Percentiles rank a stretch among this genome's conserved stretches.
Evolutionary conservation across 768 basidiomycete genomes (phyloP).

Genomic region (Leccinum subgranulosum): DNA sequence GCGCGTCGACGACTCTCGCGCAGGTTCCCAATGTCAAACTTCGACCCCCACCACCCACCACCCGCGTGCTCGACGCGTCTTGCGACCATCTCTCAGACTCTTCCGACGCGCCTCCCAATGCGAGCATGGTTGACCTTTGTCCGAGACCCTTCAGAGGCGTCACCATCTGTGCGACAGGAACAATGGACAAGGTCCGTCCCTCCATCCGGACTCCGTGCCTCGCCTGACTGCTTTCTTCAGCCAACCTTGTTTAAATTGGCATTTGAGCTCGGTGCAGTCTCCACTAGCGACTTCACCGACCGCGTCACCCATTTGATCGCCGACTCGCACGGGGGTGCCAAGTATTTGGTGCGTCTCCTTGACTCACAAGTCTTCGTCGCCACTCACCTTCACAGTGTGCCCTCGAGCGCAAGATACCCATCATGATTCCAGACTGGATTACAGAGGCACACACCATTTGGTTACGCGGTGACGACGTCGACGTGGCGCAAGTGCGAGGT

Average conservation of each 20-base stretch:
- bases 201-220: constrained; percentile 3
- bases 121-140: constrained; percentile 44
- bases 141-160: constrained; percentile 68
- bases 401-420: constrained; percentile 73
- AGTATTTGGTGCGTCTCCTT: constrained; percentile 61
- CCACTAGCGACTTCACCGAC: constrained; percentile 73
- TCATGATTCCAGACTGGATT: constrained; percentile 79
- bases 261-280: constrained; percentile 73
- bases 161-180: constrained; percentile 72
- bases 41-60: constrained; percentile 53
- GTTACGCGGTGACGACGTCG: constrained; percentile 78
- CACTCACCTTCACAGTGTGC: constrained; percentile 58
- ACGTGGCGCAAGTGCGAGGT: constrained; percentile 53
- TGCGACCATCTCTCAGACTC: constrained; percentile 46
- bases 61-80: constrained; percentile 27
- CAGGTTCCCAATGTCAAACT: constrained; percentile 84
- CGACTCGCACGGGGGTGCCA: constrained; percentile 73
- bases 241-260: constrained; percentile 72
- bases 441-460: constrained; percentile 66
- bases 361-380: not conserved
- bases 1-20: not conserved
- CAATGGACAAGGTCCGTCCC: constrained; percentile 67
- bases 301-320: constrained; percentile 88
- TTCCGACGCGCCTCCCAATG: constrained; percentile 42
- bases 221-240: constrained; percentile 35